Evolutionary conservation across 2,329 filamentous ascomycete genomes (phyloP), one percentile per base, ranked within the genome.

Genomic region (Calonectria hawksworthii): DNA sequence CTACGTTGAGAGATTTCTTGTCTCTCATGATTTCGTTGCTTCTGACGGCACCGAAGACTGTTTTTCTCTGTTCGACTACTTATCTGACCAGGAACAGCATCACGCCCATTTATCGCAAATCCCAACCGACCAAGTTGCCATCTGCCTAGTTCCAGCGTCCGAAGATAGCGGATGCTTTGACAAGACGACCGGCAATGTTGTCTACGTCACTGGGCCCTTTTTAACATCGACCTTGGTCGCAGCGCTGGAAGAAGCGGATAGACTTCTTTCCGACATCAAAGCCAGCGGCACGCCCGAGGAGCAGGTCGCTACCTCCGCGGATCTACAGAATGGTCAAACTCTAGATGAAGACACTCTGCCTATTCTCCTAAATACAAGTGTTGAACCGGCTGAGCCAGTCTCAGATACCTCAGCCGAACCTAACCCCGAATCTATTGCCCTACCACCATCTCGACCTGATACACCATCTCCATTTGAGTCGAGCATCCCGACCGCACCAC

Each of bases 161-260:
- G 52, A 74, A 4, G 52, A 47, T 0, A 13, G 3, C 1, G 41
- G 32, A 1, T 3, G 0, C 3, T 5, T 47, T 8, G 61, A 66
- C 28, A 52, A 65, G 9, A 64, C 59, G 0, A 7, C 38, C 0
- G 30, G 50, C 2, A 78, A 80, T 3, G 56, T 81, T 0, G 13
- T 81, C 18, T 79, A 77, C 26, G 32, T 80, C 0, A 26, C 50
- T 0, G 78, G 74, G 0, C 77, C 77, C 0, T 80, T 81, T 26
- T 54, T 70, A 0, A 70, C 74, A 0, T 76, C 74, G 0, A 56
- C 47, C 0, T 71, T 81, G 10, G 65, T 50, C 11, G 38, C 59
- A 1, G 80, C 78, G 0, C 74, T 81, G 1, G 67, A 67, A 28
- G 68, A 76, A n/a, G 76, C 72, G 1, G 76, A 80, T 3, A 64